Conservation (phyloP, 2,329 filamentous ascomycete species). For the Xylogone sp. region DNA sequence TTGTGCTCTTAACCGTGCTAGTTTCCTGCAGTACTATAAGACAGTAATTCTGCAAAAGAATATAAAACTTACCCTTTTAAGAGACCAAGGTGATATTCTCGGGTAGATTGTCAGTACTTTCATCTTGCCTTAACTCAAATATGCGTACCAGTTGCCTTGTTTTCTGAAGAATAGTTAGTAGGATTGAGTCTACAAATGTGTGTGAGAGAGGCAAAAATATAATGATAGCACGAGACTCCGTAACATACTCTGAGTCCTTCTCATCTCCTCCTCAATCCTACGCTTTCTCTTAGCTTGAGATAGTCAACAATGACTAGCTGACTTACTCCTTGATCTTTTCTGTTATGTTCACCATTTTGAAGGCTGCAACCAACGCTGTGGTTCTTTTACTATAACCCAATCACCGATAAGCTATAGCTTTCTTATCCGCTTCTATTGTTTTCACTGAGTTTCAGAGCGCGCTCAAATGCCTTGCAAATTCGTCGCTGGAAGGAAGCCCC, state of each 20-base stretch:
- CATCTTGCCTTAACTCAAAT: constrained; percentile 9
- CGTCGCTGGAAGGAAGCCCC: not conserved
- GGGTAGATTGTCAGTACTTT: constrained; percentile 26
- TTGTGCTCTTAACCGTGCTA: constrained; percentile 89
- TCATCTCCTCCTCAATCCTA: constrained; percentile 99
- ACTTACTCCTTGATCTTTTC: constrained; percentile 99
- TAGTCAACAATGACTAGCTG: constrained; percentile 16
- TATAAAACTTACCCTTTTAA: constrained; percentile 79
- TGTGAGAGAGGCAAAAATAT: too few species aligned
- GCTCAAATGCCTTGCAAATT: not conserved
- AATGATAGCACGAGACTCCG: not conserved
- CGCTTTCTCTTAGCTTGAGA: constrained; percentile 9
- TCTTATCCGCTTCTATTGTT: too few species aligned
- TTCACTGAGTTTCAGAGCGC: not conserved
- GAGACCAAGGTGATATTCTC: constrained; percentile 97
- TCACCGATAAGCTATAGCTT: too few species aligned
- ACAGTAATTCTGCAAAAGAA: not conserved
- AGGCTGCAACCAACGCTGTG: too few species aligned
- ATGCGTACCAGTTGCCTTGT: constrained; percentile 91
- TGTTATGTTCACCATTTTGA: constrained; percentile 95
- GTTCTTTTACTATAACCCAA: too few species aligned
- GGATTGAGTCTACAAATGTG: not conserved
- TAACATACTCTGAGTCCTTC: constrained; percentile 87
- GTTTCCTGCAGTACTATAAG: constrained; percentile 61
- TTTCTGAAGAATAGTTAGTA: constrained; percentile 59